phyloP scores from a whole-genome alignment of 495 filamentous ascomycete genomes.

The Pyronema domesticum region DNA sequence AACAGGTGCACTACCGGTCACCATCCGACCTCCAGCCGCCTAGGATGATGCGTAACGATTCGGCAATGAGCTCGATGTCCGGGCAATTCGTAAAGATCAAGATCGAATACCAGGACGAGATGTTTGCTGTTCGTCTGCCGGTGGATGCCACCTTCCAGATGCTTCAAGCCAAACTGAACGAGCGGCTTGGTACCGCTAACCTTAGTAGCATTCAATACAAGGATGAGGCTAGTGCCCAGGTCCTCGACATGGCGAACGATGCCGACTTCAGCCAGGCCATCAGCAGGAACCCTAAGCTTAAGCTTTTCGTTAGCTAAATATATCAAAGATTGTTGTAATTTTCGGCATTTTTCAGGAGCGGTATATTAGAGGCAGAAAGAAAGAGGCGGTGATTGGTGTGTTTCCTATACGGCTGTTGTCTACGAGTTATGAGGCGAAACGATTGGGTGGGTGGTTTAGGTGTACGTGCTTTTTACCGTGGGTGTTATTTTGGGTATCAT shows the following conservation, averaged over 20 bases:
- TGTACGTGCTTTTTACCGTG: not conserved
- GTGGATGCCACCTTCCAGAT: constrained; percentile 57
- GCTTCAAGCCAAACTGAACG: constrained; percentile 62
- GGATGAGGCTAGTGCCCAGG: constrained; percentile 63
- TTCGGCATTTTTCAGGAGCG: not conserved
- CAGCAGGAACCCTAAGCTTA: constrained; percentile 68
- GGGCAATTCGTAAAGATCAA: constrained; percentile 67
- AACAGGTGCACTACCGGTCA: constrained; percentile 29
- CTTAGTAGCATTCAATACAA: constrained; percentile 57
- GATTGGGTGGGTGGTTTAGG: not conserved
- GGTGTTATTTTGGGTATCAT: not conserved
- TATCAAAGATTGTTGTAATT: not conserved
- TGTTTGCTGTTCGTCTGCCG: constrained; percentile 79
- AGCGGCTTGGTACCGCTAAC: constrained; percentile 34
- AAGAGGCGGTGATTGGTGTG: not conserved
- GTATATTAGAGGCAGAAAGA: not conserved
- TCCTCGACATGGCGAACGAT: constrained; percentile 55
- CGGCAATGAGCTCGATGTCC: constrained; percentile 41
- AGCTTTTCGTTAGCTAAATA: constrained; percentile 49
- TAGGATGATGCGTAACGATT: constrained; percentile 50
- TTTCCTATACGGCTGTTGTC: not conserved
- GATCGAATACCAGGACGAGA: constrained; percentile 75
- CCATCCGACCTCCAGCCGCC: constrained; percentile 25
- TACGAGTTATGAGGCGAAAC: not conserved
- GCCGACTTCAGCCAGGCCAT: constrained; percentile 65